Evolutionary conservation across 2,329 filamentous ascomycete species (phyloP).

Genomic region (Byssochlamys sp.): DNA sequence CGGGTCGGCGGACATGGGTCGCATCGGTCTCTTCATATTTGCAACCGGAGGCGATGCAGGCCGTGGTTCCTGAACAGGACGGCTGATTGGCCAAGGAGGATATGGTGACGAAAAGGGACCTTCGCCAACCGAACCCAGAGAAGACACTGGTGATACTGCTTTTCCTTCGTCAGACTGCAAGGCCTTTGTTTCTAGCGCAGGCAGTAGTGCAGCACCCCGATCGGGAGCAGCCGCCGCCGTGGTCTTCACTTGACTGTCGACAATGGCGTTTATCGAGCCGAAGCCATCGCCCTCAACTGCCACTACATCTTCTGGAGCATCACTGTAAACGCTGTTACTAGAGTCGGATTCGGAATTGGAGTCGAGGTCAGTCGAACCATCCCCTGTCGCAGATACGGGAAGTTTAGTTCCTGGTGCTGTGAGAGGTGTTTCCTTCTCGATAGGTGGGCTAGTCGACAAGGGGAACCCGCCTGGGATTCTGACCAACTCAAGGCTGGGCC

Average conservation of each 20-base stretch:
- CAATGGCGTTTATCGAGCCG: conserved; percentile 43
- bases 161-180: background rate
- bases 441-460: conserved; percentile 15
- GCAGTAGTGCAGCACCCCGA: conserved; percentile 8
- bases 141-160: background rate
- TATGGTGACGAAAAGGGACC: background rate
- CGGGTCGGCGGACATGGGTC: conserved; percentile 13
- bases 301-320: conserved; percentile 31
- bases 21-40: conserved; percentile 6
- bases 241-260: conserved; percentile 23
- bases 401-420: background rate
- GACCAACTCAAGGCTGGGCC: conserved; percentile 12
- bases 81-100: conserved; percentile 6
- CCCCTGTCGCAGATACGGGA: conserved; percentile 10
- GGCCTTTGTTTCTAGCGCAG: background rate
- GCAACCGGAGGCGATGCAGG: conserved; percentile 2
- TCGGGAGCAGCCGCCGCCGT: conserved; percentile 7
- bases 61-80: background rate
- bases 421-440: conserved; percentile 7
- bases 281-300: conserved; percentile 35
- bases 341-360: conserved; percentile 28
- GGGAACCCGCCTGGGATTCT: conserved; percentile 51
- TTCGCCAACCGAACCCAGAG: background rate
- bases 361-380: conserved; percentile 2
- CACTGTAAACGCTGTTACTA: conserved; percentile 40